Base-by-base conservation (phyloP, 2,329 filamentous ascomycete species). In the Fusarium devonianum region DNA sequence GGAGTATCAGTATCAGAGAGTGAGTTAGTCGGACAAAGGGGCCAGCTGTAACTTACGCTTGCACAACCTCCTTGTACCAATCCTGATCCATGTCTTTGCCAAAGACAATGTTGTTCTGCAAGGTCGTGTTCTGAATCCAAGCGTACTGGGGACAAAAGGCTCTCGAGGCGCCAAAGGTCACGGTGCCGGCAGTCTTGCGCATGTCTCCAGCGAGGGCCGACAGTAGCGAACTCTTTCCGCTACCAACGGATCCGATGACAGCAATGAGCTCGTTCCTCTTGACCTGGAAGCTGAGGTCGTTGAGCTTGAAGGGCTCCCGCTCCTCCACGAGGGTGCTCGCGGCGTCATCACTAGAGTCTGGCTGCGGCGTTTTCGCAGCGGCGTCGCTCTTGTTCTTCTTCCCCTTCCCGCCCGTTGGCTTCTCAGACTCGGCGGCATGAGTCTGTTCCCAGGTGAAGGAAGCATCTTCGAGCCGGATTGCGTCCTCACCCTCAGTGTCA, bases 61-160 rank as follows among this genome's bases (percentile, higher is more conserved):
- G 82, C 22, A 96, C 79, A n/a, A 96, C 92, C 40, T 88, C 75
- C 33, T 87, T 81, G 66, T 96, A 96, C 92, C 93, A 96, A 3
- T 76, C 74, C 49, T 80, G 80, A 41, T 96, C 80, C 73, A 88
- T 83, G 0, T 85, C 82, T 61, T 91, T 93, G 9, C 93, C 93
- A 65, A 97, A 97, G 0, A 91, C 73, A 50, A 99, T 96, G 65
- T 99, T 99, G 23, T 96, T 85, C 54, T 85, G 86, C 4, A 97
- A 82, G 1, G 88, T 90, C 0, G 91, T 81, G 66, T 97, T 97
- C 68, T 97, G 93, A 37, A 99, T 96, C 94, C 94, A 99, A 0
- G 94, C 90, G 67, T 96, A 96, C 68, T 99, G 93, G 0, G 93
- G 93, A 60, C 94, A 97, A 65, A 96, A 97, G 0, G 93, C 90